A percentile compares a stretch with the other conserved stretches of the same genome.
Conservation (phyloP, 176 grass and related monocot genomes). For the Tillandsia fasciculata region DNA sequence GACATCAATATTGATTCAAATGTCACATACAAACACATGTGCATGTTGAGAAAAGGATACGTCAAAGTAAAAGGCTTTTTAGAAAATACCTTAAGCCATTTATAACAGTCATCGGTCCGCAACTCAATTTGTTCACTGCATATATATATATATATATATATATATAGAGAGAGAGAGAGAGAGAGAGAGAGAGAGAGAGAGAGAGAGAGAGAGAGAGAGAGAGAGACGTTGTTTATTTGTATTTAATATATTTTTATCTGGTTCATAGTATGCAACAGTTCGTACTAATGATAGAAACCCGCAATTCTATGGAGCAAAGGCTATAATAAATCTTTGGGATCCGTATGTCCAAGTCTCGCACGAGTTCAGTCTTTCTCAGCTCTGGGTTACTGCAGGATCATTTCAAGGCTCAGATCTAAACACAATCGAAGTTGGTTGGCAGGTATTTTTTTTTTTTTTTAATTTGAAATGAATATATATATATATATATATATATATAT, state of each 20-base stretch:
- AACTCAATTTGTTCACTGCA: too few relatives aligned
- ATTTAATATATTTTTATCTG: not conserved
- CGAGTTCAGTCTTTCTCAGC: slow-evolving; percentile 15
- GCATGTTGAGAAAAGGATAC: too few relatives aligned
- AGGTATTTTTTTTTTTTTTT: slow-evolving; percentile 1
- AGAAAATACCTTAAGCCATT: too few relatives aligned
- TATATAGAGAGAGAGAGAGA: too few relatives aligned
- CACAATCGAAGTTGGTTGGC: slow-evolving; percentile 18
- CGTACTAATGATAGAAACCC: not conserved
- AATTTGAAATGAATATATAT: too few relatives aligned
- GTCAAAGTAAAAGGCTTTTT: too few relatives aligned
- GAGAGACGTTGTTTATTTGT: not conserved
- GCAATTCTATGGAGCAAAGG: slow-evolving; percentile 4
- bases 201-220: too few relatives aligned
- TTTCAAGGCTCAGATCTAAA: slow-evolving; percentile 6
- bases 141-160: not conserved
- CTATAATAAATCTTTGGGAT: slow-evolving; percentile 13
- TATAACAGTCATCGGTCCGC: too few relatives aligned
- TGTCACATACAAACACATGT: too few relatives aligned
- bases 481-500: too few relatives aligned
- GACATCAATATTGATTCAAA: too few relatives aligned
- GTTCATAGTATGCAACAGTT: slow-evolving; percentile 10
- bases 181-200: too few relatives aligned
- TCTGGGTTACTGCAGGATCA: slow-evolving; percentile 11
- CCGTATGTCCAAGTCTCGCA: not conserved